Evolutionary conservation across 2,329 filamentous ascomycete genomes (phyloP), one percentile per base, ranked within the genome.

Genomic region (Ilyonectria destructans): DNA sequence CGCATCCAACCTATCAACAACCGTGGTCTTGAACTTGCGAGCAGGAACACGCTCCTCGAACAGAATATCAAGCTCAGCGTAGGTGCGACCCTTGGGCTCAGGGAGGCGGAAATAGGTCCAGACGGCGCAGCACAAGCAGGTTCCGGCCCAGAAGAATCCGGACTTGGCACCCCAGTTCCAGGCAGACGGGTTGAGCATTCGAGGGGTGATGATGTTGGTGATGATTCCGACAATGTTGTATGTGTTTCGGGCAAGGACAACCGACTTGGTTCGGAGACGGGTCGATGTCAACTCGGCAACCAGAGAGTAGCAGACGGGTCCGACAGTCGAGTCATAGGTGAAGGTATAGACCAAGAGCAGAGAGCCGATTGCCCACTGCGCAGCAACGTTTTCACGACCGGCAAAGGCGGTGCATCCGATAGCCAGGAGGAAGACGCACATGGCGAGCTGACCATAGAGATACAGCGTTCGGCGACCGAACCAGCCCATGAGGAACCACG

Each of bases 221-320:
- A 83, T 68, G 48, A 89, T 85, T 62, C 82, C 82, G 23, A 78
- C 75, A 6, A 87, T 77, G 69, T 89, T 87, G 78, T 87, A 89
- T 21, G 82, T 61, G 69, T 81, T 83, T 55, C 85, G 79, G 8
- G 82, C 84, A 19, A 86, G 74, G 13, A 85, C 84, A 19, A 86
- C 81, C 0, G 84, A 83, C 75, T 85, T 84, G 55, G 82, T 84
- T 52, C 84, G 80, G 21, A 86, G 80, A 45, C 84, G 84, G 4
- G 83, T 85, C 0, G 83, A 84, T 1, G 81, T 80, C 3, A 85
- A 69, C 73, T 86, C 85, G 1, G 85, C 89, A 5, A 97, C 94
- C 37, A 97, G 87, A 0, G 93, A 96, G 82, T 96, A 97, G 82
- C 93, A 95, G 29, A 97, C 93, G 43, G 69, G 81, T 0, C 81